Base-by-base conservation (phyloP, 1,139 yeast genomes). In the Blastobotrys apis region DNA sequence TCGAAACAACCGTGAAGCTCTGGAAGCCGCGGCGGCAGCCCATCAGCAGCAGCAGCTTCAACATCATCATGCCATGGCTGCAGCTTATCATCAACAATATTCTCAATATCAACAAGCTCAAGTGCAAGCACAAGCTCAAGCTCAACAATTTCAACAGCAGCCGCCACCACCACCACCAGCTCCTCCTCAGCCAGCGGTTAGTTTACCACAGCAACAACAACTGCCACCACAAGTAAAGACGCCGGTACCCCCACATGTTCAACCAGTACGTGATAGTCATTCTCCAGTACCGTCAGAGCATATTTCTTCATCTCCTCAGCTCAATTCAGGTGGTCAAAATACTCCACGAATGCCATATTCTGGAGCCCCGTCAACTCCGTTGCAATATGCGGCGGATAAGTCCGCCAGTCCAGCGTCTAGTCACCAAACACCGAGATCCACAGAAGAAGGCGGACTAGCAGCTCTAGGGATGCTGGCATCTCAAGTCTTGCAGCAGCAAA, bases 401-500 rank as follows among this genome's bases (percentile, higher is more conserved):
- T 3, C 16, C 31, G 5, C 13, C 32, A 25, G 22, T 15, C 17
- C 33, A 8, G 26, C 29, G n/a, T 4, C 36, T 33, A 12, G 13
- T 19, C 33, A 31, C 30, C 13, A 21, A 5, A 12, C 26, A 8
- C 35, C 21, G 19, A 10, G n/a, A 13, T 30, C 21, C 15, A 44
- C 29, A 26, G 44, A 42, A 13, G 52, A 47, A 34, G 43, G 37
- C 42, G 54, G 53, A 4, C 42, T 64, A 36, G 63, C 59, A 21
- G 61, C 67, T 1, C 54, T 64, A 27, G 68, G 65, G 26, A 47
- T 64, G 48, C 53, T 64, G 39, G 68, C 68, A n/a, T 56, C 59
- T 47, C 67, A 64, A 50, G 67, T 60, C 3, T 52, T 64, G 33
- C 21, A 25, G 27, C 55, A 53, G 33, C 57, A 57, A 29, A 15